phyloP scores from a whole-genome alignment of 2,329 filamentous ascomycete species.

The Botryotinia globosa region DNA sequence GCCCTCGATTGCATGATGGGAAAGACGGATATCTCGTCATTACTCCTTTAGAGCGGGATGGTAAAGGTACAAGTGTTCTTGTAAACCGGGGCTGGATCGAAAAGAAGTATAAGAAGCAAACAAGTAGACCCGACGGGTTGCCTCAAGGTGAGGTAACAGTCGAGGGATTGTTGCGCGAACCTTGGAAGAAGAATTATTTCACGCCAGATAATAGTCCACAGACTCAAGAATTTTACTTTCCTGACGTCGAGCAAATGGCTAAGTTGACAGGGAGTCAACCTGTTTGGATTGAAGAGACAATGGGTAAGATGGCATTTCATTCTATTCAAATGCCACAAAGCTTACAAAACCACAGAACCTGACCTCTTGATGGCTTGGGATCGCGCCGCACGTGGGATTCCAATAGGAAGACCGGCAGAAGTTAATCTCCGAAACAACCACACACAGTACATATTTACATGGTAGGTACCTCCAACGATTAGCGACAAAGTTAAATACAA shows the following conservation, averaged over 20 bases:
- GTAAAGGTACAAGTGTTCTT: slow-evolving; percentile 66
- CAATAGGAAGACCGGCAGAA: slow-evolving; percentile 82
- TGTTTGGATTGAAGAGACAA: slow-evolving; percentile 94
- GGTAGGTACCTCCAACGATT: slow-evolving; percentile 56
- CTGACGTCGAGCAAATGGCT: slow-evolving; percentile 91
- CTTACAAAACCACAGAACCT: slow-evolving; percentile 54
- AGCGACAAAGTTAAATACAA: not conserved
- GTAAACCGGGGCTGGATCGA: slow-evolving; percentile 91
- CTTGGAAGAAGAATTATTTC: slow-evolving; percentile 98
- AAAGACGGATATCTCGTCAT: slow-evolving; percentile 88
- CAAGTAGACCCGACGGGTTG: slow-evolving; percentile 60
- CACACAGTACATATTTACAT: slow-evolving; percentile 97
- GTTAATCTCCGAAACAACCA: slow-evolving; percentile 96
- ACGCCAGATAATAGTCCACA: slow-evolving; percentile 87
- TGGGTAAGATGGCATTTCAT: slow-evolving; percentile 57
- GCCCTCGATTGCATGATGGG: slow-evolving; percentile 83
- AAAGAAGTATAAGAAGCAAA: slow-evolving; percentile 67
- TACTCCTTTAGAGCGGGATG: slow-evolving; percentile 78
- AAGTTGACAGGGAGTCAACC: slow-evolving; percentile 74
- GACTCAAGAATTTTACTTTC: slow-evolving; percentile 87
- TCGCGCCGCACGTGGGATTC: slow-evolving; percentile 76
- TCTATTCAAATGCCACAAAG: not conserved
- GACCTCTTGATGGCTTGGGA: slow-evolving; percentile 75
- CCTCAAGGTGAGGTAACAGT: slow-evolving; percentile 71
- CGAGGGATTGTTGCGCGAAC: slow-evolving; percentile 80